Evolutionary conservation across 2,329 filamentous ascomycete species (phyloP).

Genomic region (Dactylellina cionopaga): DNA sequence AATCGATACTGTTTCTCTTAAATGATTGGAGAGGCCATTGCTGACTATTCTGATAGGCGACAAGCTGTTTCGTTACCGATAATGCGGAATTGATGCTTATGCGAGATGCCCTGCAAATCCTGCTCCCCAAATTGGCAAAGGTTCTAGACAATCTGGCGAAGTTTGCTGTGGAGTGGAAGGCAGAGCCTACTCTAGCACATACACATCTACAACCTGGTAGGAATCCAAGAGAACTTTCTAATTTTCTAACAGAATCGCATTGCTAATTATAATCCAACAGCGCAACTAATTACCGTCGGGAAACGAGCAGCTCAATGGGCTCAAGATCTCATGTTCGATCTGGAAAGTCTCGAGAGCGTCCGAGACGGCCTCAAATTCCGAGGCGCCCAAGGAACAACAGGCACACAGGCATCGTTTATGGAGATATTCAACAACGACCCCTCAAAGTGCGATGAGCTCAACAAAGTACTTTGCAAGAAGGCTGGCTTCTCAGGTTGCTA

Average conservation of each 20-base stretch:
- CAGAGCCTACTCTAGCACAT: constrained; percentile 77
- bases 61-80: constrained; percentile 72
- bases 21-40: neutral
- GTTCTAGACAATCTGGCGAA: constrained; percentile 77
- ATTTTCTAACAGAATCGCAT: constrained; percentile 50
- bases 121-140: constrained; percentile 80
- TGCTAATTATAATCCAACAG: constrained; percentile 58
- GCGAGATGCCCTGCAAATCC: constrained; percentile 76
- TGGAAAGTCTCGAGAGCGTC: constrained; percentile 76
- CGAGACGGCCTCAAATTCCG: constrained; percentile 77
- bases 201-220: constrained; percentile 73
- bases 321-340: constrained; percentile 78
- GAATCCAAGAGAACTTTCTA: neutral
- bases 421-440: constrained; percentile 66
- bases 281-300: constrained; percentile 73
- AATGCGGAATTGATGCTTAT: constrained; percentile 83
- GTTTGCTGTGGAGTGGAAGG: constrained; percentile 79
- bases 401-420: constrained; percentile 81
- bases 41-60: constrained; percentile 48
- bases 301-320: constrained; percentile 78
- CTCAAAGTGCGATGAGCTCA: constrained; percentile 68
- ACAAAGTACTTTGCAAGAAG: constrained; percentile 72
- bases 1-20: too few species aligned
- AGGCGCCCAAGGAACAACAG: constrained; percentile 77
- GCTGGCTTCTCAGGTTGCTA: constrained; percentile 72